These are phyloP conservation scores for Pseudocercospora musae DNA, from an alignment of 2,329 filamentous ascomycete species.

Conservation along the genomic window DNA sequence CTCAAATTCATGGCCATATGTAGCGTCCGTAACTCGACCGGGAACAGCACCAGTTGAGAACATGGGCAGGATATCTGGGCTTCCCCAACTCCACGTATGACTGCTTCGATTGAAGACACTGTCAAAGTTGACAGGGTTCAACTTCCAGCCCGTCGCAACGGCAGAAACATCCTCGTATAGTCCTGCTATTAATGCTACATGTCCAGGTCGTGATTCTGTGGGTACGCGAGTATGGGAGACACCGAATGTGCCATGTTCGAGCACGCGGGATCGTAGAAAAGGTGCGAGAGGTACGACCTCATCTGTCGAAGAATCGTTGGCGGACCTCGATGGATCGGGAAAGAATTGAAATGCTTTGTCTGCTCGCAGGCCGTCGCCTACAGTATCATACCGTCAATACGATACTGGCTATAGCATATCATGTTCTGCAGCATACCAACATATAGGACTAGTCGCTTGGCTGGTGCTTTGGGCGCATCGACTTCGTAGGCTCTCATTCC, in stretches of 20 bases:
- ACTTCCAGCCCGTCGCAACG: slow-evolving; percentile 95
- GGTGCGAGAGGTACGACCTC: slow-evolving; percentile 78
- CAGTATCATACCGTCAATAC: background rate
- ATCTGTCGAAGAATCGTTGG: slow-evolving; percentile 56
- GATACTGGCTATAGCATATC: slow-evolving; percentile 4
- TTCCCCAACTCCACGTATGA: slow-evolving; percentile 99
- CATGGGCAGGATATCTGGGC: slow-evolving; percentile 95
- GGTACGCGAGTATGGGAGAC: slow-evolving; percentile 96
- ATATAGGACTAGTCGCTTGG: slow-evolving; percentile 85
- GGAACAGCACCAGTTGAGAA: slow-evolving; percentile 89
- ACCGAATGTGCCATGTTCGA: slow-evolving; percentile 90
- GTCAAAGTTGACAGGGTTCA: slow-evolving; percentile 97
- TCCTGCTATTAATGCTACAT: slow-evolving; percentile 94
- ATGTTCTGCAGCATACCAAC: slow-evolving; percentile 60
- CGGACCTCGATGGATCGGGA: slow-evolving; percentile 72
- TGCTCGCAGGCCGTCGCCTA: slow-evolving; percentile 84
- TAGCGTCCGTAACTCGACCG: slow-evolving; percentile 81
- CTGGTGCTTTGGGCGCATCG: slow-evolving; percentile 68
- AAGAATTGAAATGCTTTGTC: slow-evolving; percentile 97
- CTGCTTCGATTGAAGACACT: slow-evolving; percentile 96
- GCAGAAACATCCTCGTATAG: slow-evolving; percentile 97
- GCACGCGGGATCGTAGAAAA: slow-evolving; percentile 82
- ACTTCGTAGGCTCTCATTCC: slow-evolving; percentile 84
- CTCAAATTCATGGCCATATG: slow-evolving; percentile 79
- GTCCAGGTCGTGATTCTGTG: slow-evolving; percentile 91